A percentile compares a stretch with the other conserved stretches of the same genome.
phyloP scores from a whole-genome alignment of 805 yeast species.

The Candida fluviatilis region DNA sequence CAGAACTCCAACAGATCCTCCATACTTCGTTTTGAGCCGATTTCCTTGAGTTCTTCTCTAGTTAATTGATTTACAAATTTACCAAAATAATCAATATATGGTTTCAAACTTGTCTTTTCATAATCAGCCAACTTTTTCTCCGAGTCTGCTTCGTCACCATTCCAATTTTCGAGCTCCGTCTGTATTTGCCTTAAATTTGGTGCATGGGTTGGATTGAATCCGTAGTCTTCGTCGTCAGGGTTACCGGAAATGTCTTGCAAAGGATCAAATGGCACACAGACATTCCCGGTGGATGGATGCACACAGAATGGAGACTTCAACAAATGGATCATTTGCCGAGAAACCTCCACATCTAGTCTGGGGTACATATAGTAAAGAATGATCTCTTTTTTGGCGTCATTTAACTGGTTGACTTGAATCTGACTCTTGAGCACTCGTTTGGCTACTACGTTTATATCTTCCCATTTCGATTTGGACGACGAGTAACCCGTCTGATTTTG shows the following conservation, averaged over 20 bases:
- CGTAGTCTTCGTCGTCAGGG: slow-evolving; percentile 36
- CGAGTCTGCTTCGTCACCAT: slow-evolving; percentile 17
- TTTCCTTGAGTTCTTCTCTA: slow-evolving; percentile 46
- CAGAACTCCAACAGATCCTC: slow-evolving; percentile 31
- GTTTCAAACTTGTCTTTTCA: slow-evolving; percentile 66
- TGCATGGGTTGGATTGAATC: slow-evolving; percentile 74
- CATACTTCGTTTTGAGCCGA: slow-evolving; percentile 27
- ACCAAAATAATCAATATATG: slow-evolving; percentile 64
- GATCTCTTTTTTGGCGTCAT: slow-evolving; percentile 76
- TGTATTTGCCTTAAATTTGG: slow-evolving; percentile 70
- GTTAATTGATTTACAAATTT: slow-evolving; percentile 55
- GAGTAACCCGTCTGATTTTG: slow-evolving; percentile 20
- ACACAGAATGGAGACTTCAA: slow-evolving; percentile 95
- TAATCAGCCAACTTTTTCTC: slow-evolving; percentile 36
- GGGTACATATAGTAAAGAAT: slow-evolving; percentile 83
- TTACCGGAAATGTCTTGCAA: slow-evolving; percentile 28
- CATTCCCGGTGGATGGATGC: slow-evolving; percentile 93
- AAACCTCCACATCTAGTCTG: slow-evolving; percentile 87
- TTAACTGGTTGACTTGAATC: slow-evolving; percentile 45
- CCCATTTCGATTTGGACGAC: slow-evolving; percentile 69
- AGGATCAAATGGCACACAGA: slow-evolving; percentile 85
- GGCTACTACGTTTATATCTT: slow-evolving; percentile 58
- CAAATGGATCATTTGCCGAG: slow-evolving; percentile 84
- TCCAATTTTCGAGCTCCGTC: slow-evolving; percentile 55
- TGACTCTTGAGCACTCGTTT: slow-evolving; percentile 42